A percentile compares a stretch with the other conserved stretches of the same genome.
phyloP scores from a whole-genome alignment of 108 stramenopile genomes.

The Cyclotella baltica region DNA sequence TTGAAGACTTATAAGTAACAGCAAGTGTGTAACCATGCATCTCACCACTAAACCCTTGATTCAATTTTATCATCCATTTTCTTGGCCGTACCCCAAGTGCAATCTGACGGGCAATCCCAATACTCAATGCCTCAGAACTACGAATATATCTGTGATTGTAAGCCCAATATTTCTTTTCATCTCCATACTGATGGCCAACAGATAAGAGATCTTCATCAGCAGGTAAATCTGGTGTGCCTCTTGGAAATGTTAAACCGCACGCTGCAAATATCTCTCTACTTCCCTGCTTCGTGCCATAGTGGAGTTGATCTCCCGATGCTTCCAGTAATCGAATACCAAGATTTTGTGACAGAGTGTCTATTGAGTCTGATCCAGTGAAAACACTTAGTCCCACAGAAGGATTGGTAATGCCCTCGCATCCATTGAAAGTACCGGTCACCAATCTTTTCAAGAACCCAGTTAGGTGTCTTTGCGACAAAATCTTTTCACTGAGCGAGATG shows the following conservation, averaged over 20 bases:
- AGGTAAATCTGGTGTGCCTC: conserved; percentile 30
- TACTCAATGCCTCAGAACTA: conserved; percentile 15
- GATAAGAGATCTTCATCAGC: conserved; percentile 41
- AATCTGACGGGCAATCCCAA: conserved; percentile 42
- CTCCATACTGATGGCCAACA: conserved; percentile 6
- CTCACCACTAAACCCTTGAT: conserved; percentile 45
- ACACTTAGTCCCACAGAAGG: conserved; percentile 27
- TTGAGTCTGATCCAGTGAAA: conserved; percentile 32
- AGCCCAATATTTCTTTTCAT: conserved; percentile 29
- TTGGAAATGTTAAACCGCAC: conserved; percentile 29
- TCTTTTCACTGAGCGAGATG: conserved; percentile 40
- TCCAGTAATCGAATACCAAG: conserved; percentile 34
- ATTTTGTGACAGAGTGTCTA: conserved; percentile 29
- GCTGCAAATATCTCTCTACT: conserved; percentile 37
- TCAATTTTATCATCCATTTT: conserved; percentile 45
- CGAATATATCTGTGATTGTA: conserved; percentile 38
- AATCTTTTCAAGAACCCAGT: conserved; percentile 21
- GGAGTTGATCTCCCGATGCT: conserved; percentile 33
- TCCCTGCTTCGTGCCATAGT: conserved; percentile 49
- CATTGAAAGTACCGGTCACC: conserved; percentile 15
- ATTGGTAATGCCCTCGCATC: background rate
- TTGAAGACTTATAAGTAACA: background rate
- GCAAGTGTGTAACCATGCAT: background rate
- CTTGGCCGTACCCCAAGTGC: conserved; percentile 19
- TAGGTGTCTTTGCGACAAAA: conserved; percentile 7